Evolutionary conservation across 371 early-diverging fungal species (phyloP), one percentile per base, ranked within the genome.

Genomic region (Basidiobolus heterosporus): DNA sequence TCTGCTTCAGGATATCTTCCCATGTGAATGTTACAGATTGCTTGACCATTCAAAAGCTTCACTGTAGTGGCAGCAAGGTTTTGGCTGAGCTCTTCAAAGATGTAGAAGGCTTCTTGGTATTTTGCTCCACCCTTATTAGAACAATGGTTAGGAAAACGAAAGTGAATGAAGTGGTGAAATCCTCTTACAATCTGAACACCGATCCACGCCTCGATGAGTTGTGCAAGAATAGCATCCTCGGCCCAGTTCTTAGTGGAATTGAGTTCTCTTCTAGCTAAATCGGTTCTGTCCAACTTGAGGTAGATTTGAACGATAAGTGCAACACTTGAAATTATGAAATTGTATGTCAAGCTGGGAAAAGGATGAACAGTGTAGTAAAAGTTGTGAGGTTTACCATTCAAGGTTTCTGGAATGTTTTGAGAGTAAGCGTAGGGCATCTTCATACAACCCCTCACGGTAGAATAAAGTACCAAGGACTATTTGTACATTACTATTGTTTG

Each of bases 151-250:
- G 40, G 6, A 56, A 37, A 37, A 21, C 5, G 9, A 22, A 24
- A 30, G 4, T 36, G 15, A 41, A 11, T 19, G 5, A 37, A 2
- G 17, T 18, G 19, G 15, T 21, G 7, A 14, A 16, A 19, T 19
- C 38, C 14, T 38, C 59, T 57, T 68, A 77, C 82, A 36, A 70
- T 59, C 36, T 67, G 68, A 44, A 89, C 65, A 49, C 75, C 80
- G 44, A 81, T 74, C 91, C 91, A 92, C 9, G 89, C 88, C 57
- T 96, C 97, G 51, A 86, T 76, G 52, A 92, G 62, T 61, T 92
- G 92, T n/a, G 88, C 82, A 35, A 90, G 59, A 18, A 84, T 74
- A 0, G 91, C 90, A 59, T 88, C 88, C 55, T 92, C 92, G 0
- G 88, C 79, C 90, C 90, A 88, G 9, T 70, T 43, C 51, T 85